A percentile compares a stretch with the other conserved stretches of the same genome.
phyloP scores from a whole-genome alignment of 192 early-diverging fungal species.

The Coemansia sp. region DNA sequence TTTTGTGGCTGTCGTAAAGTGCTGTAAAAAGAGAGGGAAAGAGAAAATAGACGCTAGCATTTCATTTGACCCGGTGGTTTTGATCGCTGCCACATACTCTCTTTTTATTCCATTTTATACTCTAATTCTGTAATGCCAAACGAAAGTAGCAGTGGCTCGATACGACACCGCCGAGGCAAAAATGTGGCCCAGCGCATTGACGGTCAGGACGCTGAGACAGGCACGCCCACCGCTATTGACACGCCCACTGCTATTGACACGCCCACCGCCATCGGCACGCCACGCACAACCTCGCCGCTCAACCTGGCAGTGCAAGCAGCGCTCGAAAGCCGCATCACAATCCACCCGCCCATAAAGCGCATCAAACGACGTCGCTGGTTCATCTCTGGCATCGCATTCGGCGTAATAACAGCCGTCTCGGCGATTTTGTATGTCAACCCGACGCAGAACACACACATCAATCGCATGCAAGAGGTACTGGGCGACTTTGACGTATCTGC shows the following conservation, averaged over 20 bases:
- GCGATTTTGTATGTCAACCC: conserved; percentile 52
- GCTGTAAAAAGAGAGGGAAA: background rate
- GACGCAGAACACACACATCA: conserved; percentile 53
- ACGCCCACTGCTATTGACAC: conserved; percentile 33
- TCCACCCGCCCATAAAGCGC: conserved; percentile 17
- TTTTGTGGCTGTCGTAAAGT: background rate
- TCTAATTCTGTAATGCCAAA: too few species aligned
- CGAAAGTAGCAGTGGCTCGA: background rate
- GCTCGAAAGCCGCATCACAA: conserved; percentile 6
- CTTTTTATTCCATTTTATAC: too few species aligned
- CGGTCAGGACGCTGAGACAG: conserved; percentile 5
- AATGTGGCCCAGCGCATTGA: background rate
- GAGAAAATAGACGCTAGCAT: background rate
- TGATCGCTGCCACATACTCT: too few species aligned
- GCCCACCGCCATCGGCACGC: conserved; percentile 30
- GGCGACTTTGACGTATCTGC: conserved; percentile 68
- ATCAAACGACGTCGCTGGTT: conserved; percentile 53
- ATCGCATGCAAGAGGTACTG: conserved; percentile 46
- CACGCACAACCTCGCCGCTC: background rate
- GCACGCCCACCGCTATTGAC: conserved; percentile 25
- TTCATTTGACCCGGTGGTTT: too few species aligned
- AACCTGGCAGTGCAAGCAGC: background rate
- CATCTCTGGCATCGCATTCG: conserved; percentile 61
- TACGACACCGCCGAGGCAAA: background rate
- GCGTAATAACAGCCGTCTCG: conserved; percentile 51